These are phyloP conservation scores for Aspergillus quadricinctus DNA, from an alignment of 2,329 filamentous ascomycete species.

Conservation along the genomic window DNA sequence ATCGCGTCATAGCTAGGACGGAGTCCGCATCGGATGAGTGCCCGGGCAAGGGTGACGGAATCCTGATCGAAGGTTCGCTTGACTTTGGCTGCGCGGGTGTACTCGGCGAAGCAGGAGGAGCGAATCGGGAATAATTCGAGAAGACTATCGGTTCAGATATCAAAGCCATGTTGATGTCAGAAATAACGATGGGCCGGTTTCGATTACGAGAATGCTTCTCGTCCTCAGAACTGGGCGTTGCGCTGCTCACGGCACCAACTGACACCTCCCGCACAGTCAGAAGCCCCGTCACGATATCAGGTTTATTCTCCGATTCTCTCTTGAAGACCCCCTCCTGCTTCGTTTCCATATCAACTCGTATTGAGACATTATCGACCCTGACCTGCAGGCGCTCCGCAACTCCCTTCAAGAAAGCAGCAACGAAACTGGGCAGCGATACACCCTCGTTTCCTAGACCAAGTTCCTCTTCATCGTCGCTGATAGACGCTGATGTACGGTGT, in stretches of 20 bases:
- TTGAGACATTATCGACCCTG: slow-evolving; percentile 48
- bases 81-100: slow-evolving; percentile 31
- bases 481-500: slow-evolving; percentile 46
- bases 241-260: slow-evolving; percentile 25
- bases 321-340: slow-evolving; percentile 36
- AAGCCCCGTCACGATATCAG: slow-evolving; percentile 34
- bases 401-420: slow-evolving; percentile 57
- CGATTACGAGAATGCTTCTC: slow-evolving; percentile 28
- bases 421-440: slow-evolving; percentile 54
- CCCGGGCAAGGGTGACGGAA: slow-evolving; percentile 24
- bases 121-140: slow-evolving; percentile 40
- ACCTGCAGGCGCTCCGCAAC: slow-evolving; percentile 55
- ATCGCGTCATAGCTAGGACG: slow-evolving; percentile 32
- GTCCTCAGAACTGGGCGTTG: slow-evolving; percentile 13
- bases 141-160: slow-evolving; percentile 49
- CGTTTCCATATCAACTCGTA: slow-evolving; percentile 49
- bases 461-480: slow-evolving; percentile 48
- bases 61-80: slow-evolving; percentile 25
- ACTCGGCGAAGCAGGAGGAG: slow-evolving; percentile 27
- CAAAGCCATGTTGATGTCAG: slow-evolving; percentile 43
- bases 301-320: slow-evolving; percentile 30
- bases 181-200: slow-evolving; percentile 44
- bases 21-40: slow-evolving; percentile 21
- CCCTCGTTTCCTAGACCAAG: slow-evolving; percentile 50
- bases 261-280: slow-evolving; percentile 33